These are phyloP conservation scores for Suhomyces chickasaworum DNA, from an alignment of 1,139 yeast genomes.

Conservation along the genomic window DNA sequence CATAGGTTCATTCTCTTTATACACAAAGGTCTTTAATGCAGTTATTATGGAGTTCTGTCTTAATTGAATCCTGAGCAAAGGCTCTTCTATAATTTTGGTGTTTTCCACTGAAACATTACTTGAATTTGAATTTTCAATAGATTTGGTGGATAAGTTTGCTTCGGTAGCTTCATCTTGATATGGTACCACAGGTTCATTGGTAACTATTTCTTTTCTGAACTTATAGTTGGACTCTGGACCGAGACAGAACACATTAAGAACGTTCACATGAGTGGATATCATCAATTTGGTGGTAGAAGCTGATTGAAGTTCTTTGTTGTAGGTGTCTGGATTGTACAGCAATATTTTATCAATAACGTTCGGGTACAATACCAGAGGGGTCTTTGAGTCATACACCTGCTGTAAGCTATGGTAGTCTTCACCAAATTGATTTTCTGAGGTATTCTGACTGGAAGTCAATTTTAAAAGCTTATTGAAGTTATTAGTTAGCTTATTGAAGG, in stretches of 20 bases:
- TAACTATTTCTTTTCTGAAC: constrained; percentile 23
- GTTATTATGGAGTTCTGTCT: constrained; percentile 32
- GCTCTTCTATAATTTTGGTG: constrained; percentile 32
- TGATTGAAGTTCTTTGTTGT: constrained; percentile 23
- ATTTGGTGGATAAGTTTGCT: constrained; percentile 4
- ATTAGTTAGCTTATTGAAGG: constrained; percentile 37
- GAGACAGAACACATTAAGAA: constrained; percentile 39
- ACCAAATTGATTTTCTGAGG: background rate
- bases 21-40: constrained; percentile 29
- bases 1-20: constrained; percentile 25
- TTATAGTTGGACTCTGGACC: constrained; percentile 27
- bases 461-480: constrained; percentile 37
- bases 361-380: constrained; percentile 2
- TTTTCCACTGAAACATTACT: constrained; percentile 16
- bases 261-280: constrained; percentile 39
- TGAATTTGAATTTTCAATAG: constrained; percentile 2
- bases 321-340: constrained; percentile 28
- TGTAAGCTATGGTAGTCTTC: constrained; percentile 10
- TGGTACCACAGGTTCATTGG: constrained; percentile 30
- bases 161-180: constrained; percentile 14
- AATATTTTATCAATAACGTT: constrained; percentile 25
- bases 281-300: constrained; percentile 27
- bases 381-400: constrained; percentile 7
- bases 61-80: constrained; percentile 38
- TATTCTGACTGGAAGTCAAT: constrained; percentile 17